These are phyloP conservation scores for Plantago lanceolata DNA, from an alignment of 305 asterid genomes.

Conservation along the genomic window DNA sequence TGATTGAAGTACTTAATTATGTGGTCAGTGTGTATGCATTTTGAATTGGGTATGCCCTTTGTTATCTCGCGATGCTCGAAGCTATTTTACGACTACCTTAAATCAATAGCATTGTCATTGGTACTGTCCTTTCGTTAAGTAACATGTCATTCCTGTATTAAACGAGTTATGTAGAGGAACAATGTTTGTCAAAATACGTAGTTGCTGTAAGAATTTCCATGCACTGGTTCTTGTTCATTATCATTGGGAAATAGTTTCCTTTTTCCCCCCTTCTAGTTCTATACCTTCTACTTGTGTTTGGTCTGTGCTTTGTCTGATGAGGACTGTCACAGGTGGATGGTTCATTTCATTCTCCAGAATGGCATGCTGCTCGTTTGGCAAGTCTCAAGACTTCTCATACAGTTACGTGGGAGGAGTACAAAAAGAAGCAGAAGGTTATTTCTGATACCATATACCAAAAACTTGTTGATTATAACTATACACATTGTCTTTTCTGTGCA, in stretches of 20 bases:
- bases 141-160: not conserved
- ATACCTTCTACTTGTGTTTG: conserved; percentile 7
- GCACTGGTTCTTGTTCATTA: not conserved
- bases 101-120: conserved; percentile 3
- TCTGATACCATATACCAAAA: conserved; percentile 14
- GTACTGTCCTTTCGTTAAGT: conserved; percentile 1
- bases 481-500: not conserved
- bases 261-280: not conserved
- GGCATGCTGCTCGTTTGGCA: conserved; percentile 99
- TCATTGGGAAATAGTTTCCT: too few species aligned
- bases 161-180: not conserved
- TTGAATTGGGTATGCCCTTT: not conserved
- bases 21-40: not conserved
- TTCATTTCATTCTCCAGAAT: conserved; percentile 99
- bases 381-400: conserved; percentile 96
- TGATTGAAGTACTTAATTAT: not conserved
- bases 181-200: not conserved
- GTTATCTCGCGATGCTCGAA: not conserved
- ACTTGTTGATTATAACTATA: conserved; percentile 1
- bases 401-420: conserved; percentile 94
- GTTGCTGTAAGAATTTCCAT: conserved; percentile 6
- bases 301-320: conserved; percentile 64
- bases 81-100: not conserved
- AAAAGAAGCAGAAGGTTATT: conserved; percentile 87
- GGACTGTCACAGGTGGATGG: conserved; percentile 98